Conservation (phyloP, 1,139 yeast genomes). For the Diutina scorzettiae region DNA sequence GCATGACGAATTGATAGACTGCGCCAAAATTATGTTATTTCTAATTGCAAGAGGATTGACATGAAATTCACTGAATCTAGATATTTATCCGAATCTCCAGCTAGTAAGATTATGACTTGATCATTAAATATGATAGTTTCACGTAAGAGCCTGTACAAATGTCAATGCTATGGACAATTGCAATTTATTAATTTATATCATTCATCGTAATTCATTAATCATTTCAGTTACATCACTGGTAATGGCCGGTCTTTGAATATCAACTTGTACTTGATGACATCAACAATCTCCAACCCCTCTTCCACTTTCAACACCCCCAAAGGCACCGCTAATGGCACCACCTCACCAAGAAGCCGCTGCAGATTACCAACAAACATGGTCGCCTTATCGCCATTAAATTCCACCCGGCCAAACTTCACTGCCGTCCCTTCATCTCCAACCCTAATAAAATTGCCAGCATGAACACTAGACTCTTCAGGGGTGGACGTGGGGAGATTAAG, state of each 20-base stretch:
- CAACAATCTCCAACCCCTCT: conserved; percentile 34
- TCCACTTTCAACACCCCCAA: conserved; percentile 41
- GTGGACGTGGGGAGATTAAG: conserved; percentile 38
- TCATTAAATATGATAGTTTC: no score
- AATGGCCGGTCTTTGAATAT: conserved; percentile 56
- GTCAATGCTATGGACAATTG: no score
- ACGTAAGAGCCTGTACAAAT: no score
- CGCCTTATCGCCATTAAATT: conserved; percentile 38
- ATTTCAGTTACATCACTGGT: conserved; percentile 71
- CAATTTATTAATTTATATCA: no score
- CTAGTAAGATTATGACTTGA: no score
- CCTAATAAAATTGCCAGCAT: conserved; percentile 18
- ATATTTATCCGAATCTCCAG: no score
- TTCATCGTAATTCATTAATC: no score
- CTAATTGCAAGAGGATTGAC: no score
- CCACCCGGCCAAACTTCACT: conserved; percentile 47
- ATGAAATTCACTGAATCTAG: no score
- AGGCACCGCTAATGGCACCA: conserved; percentile 47
- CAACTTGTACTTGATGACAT: conserved; percentile 42
- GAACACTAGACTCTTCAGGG: conserved; percentile 19
- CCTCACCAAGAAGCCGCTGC: conserved; percentile 49
- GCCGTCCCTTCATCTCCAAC: conserved; percentile 32
- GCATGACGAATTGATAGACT: no score
- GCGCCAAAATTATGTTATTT: no score
- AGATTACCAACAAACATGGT: conserved; percentile 53